A percentile compares a stretch with the other conserved stretches of the same genome.
Evolutionary conservation across 1,139 yeast species (phyloP).

Genomic region (Magnusiomyces paraingens): DNA sequence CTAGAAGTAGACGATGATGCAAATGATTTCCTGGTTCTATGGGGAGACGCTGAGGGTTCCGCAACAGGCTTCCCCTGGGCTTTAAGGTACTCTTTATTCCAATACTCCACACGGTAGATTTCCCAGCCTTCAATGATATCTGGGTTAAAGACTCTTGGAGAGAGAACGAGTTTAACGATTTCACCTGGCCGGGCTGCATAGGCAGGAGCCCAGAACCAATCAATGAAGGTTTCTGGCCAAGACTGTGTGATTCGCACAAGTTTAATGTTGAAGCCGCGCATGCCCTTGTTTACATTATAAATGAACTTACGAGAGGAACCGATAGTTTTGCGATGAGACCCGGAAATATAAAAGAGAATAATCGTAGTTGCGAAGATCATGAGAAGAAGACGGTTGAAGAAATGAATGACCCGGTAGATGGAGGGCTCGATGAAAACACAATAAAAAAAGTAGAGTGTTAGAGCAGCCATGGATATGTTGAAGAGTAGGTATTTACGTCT

Average conservation of each 20-base stretch:
- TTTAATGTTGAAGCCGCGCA: slow-evolving; percentile 73
- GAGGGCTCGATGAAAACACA: slow-evolving; percentile 31
- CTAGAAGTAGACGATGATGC: background rate
- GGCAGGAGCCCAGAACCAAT: slow-evolving; percentile 25
- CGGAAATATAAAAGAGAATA: slow-evolving; percentile 74
- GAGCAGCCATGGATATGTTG: slow-evolving; percentile 43
- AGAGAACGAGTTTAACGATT: slow-evolving; percentile 61
- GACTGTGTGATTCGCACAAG: slow-evolving; percentile 64
- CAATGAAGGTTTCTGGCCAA: slow-evolving; percentile 40
- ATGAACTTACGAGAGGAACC: slow-evolving; percentile 74
- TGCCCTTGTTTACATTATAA: slow-evolving; percentile 76
- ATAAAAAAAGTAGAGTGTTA: slow-evolving; percentile 30
- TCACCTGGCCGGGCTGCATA: slow-evolving; percentile 24
- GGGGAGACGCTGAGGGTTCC: slow-evolving; percentile 1
- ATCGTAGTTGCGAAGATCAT: slow-evolving; percentile 66
- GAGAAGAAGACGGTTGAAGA: slow-evolving; percentile 49
- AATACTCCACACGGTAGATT: slow-evolving; percentile 82
- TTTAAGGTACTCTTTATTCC: slow-evolving; percentile 82
- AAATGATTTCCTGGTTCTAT: background rate
- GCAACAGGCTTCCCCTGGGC: slow-evolving; percentile 2
- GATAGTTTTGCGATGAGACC: slow-evolving; percentile 81
- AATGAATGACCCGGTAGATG: slow-evolving; percentile 31
- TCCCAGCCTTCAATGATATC: slow-evolving; percentile 95
- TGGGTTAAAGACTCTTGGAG: slow-evolving; percentile 73
- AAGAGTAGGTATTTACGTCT: slow-evolving; percentile 71